Percentiles rank a stretch among this genome's conserved stretches.
These are phyloP conservation scores for Talaromyces sp. DNA, from an alignment of 2,329 filamentous ascomycete species.

Conservation along the genomic window DNA sequence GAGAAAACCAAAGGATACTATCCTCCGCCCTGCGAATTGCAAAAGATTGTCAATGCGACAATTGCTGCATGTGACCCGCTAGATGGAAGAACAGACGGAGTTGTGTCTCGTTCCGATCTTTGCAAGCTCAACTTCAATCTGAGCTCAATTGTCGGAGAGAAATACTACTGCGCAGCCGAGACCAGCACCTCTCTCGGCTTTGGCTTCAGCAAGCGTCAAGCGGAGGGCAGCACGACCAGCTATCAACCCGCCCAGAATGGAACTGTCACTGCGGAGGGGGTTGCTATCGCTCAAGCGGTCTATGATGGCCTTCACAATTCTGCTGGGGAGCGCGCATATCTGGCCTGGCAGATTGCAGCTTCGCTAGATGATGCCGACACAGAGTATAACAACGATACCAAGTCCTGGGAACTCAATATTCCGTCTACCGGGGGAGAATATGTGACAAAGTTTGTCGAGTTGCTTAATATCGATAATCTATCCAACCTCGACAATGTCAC, in stretches of 20 bases:
- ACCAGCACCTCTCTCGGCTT: slow-evolving; percentile 7
- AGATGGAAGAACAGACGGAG: slow-evolving; percentile 49
- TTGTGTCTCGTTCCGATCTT: slow-evolving; percentile 44
- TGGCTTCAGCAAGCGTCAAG: slow-evolving; percentile 2
- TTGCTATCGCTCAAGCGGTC: slow-evolving; percentile 31
- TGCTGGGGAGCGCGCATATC: slow-evolving; percentile 37
- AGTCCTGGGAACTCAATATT: slow-evolving; percentile 26
- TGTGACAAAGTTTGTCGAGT: slow-evolving; percentile 25
- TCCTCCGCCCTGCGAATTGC: slow-evolving; percentile 29
- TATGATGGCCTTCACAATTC: slow-evolving; percentile 37
- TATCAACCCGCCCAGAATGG: slow-evolving; percentile 27
- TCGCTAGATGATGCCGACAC: slow-evolving; percentile 22
- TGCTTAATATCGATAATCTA: slow-evolving; percentile 33
- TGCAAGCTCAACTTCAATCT: slow-evolving; percentile 42
- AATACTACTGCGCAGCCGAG: slow-evolving; percentile 38
- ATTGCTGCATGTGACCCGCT: slow-evolving; percentile 50
- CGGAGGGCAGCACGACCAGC: background rate
- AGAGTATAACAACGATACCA: slow-evolving; percentile 20
- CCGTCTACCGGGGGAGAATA: slow-evolving; percentile 36
- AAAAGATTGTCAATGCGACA: slow-evolving; percentile 49
- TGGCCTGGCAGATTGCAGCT: slow-evolving; percentile 26
- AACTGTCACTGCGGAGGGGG: slow-evolving; percentile 21
- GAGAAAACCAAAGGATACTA: background rate
- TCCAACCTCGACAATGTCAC: slow-evolving; percentile 44
- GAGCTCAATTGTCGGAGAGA: slow-evolving; percentile 37